These are phyloP conservation scores for Eleusine indica DNA, from an alignment of 176 grass and related monocot genomes.

Conservation along the genomic window DNA sequence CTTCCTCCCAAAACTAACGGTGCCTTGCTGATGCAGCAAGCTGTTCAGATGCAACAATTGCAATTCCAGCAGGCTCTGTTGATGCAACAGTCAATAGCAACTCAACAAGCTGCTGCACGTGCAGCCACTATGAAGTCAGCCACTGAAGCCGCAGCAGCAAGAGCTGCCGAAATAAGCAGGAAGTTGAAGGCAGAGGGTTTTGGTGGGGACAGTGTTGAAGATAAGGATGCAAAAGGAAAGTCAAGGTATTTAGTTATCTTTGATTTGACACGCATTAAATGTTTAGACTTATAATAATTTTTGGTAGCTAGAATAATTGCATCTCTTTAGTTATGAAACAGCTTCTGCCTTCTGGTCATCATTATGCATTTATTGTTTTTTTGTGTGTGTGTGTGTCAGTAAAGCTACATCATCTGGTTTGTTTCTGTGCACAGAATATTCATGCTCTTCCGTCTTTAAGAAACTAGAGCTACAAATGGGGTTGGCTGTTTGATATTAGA, in stretches of 20 bases:
- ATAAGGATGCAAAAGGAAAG: constrained; percentile 61
- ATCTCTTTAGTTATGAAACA: neutral
- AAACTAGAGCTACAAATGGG: constrained; percentile 12
- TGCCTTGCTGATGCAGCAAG: constrained; percentile 94
- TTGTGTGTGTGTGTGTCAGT: neutral
- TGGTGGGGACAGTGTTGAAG: constrained; percentile 44
- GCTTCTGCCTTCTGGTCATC: neutral
- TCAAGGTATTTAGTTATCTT: constrained; percentile 55
- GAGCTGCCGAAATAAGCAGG: constrained; percentile 96
- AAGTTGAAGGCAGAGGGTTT: constrained; percentile 88
- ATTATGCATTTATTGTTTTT: neutral
- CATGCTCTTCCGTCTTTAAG: constrained; percentile 12
- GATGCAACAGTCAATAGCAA: constrained; percentile 79
- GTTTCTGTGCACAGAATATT: neutral
- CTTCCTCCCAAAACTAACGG: constrained; percentile 70
- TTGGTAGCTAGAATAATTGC: neutral
- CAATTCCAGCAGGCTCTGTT: constrained; percentile 96
- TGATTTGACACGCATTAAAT: neutral
- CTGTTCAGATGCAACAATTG: constrained; percentile 90
- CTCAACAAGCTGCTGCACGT: constrained; percentile 77
- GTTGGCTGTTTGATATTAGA: constrained; percentile 7
- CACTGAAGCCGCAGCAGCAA: constrained; percentile 87
- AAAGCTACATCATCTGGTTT: neutral
- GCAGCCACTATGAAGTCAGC: constrained; percentile 98
- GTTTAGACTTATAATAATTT: constrained; percentile 3